Conservation (phyloP, 2,329 filamentous ascomycete species). For the Xylaria multiplex region DNA sequence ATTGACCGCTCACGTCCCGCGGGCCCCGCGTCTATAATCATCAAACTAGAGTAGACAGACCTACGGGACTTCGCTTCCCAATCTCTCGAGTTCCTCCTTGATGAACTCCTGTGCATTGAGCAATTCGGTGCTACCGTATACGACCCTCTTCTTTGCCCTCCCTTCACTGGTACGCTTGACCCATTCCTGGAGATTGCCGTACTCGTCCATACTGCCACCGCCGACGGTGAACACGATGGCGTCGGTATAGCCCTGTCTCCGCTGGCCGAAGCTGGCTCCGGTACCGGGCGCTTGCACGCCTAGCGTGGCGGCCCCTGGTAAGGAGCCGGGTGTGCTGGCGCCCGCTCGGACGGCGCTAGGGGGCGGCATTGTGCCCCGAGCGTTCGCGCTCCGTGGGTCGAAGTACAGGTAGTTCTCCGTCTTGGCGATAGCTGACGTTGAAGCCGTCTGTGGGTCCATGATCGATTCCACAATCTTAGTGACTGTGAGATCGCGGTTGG, state of each 20-base stretch:
- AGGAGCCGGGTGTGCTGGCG: constrained; percentile 54
- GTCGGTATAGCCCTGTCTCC: constrained; percentile 88
- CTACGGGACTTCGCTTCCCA: constrained; percentile 66
- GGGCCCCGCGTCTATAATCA: background rate
- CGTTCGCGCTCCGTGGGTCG: constrained; percentile 92
- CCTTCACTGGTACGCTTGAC: constrained; percentile 78
- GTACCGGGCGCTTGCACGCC: constrained; percentile 69
- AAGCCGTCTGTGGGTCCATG: constrained; percentile 93
- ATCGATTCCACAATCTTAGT: constrained; percentile 98
- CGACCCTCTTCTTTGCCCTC: constrained; percentile 78
- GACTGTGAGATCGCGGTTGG: constrained; percentile 92
- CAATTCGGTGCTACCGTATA: constrained; percentile 93
- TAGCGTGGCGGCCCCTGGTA: constrained; percentile 55
- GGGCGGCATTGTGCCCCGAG: constrained; percentile 88
- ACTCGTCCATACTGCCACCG: constrained; percentile 98
- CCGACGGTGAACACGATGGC: constrained; percentile 95
- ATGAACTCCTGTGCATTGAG: constrained; percentile 76
- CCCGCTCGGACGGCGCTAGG: constrained; percentile 68
- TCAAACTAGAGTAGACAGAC: background rate
- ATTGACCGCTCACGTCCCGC: constrained; percentile 3
- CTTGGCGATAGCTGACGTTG: constrained; percentile 91
- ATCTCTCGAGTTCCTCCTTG: constrained; percentile 68
- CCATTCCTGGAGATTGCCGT: constrained; percentile 97
- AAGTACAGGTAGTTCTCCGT: constrained; percentile 98
- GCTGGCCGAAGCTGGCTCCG: constrained; percentile 87